Evolutionary conservation across 73 alveolate species (phyloP), one percentile per base, ranked within the genome.

Genomic region (Symbiodinium pilosum): DNA sequence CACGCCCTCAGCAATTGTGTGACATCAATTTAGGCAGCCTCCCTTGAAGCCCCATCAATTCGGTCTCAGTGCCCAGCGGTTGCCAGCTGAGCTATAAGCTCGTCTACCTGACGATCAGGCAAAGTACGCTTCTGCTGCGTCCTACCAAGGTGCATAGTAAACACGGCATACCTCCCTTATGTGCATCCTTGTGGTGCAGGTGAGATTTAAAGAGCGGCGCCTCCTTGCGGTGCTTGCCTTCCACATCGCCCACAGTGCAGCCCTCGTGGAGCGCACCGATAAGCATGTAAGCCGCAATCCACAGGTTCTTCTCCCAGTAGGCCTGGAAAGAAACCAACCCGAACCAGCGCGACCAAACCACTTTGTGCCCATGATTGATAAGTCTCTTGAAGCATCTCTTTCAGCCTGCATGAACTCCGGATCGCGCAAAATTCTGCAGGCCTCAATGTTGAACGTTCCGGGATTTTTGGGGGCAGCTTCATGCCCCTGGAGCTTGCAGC

Each of bases 261-360:
- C 30, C 47, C 8, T 14, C 44, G 52, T 92, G 89, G 40, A 92
- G 68, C 9, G 92, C 92, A 26, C 98, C 98, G 47, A 92, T 84
- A 59, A 92, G 56, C 98, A 92, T 92, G 84, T 92, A 92, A 24
- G 98, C 98, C n/a, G 98, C 91, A 36, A 92, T 92, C 98, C 98
- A 92, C 18, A 92, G 68, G 54, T 92, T 92, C 84, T 92, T 92
- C 21, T 92, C 98, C 98, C 98, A 92, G 42, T 92, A 92, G 52
- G 98, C 98, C 93, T 84, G 77, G n/a, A 12, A 42, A n/a, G n/a
- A n/a, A n/a, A n/a, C n/a, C n/a, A n/a, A n/a, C n/a, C n/a, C n/a
- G n/a, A n/a, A n/a, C n/a, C n/a, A n/a, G n/a, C n/a, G n/a, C n/a
- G n/a, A n/a, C n/a, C n/a, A n/a, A n/a, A n/a, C n/a, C n/a, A n/a